Conservation (phyloP, 768 basidiomycete genomes). For the Leccinellum albellum region DNA sequence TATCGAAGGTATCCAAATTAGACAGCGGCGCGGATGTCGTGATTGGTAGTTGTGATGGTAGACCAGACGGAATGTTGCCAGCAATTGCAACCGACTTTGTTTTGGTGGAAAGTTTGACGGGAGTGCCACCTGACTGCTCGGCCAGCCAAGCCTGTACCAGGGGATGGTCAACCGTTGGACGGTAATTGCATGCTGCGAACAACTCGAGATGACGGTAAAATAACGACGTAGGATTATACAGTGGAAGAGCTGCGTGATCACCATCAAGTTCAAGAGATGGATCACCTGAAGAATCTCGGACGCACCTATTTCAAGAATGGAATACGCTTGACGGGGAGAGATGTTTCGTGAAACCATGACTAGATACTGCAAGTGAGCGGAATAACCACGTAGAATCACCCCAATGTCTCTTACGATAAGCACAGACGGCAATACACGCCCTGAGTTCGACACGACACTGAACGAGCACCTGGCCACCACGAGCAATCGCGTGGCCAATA, state of each 20-base stretch:
- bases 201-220: constrained; percentile 48
- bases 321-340: constrained; percentile 38
- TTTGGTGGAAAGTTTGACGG: constrained; percentile 13
- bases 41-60: constrained; percentile 11
- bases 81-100: constrained; percentile 7
- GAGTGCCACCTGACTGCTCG: constrained; percentile 23
- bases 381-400: neutral
- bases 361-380: constrained; percentile 17
- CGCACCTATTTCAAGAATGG: constrained; percentile 43
- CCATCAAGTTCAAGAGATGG: neutral
- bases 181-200: constrained; percentile 40
- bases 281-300: neutral
- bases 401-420: constrained; percentile 42
- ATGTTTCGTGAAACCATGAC: constrained; percentile 46
- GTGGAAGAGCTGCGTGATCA: constrained; percentile 41
- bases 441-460: constrained; percentile 52
- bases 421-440: constrained; percentile 50
- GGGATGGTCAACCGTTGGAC: constrained; percentile 40
- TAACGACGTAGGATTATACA: constrained; percentile 47
- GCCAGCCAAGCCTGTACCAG: constrained; percentile 38
- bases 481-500: constrained; percentile 39
- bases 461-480: constrained; percentile 48
- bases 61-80: neutral
- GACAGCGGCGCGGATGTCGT: constrained; percentile 7
- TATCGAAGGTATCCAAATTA: constrained; percentile 19